Percentiles rank a stretch among this genome's conserved stretches.
phyloP scores from a whole-genome alignment of 2,329 filamentous ascomycete genomes.

The Aspergillus sp. region DNA sequence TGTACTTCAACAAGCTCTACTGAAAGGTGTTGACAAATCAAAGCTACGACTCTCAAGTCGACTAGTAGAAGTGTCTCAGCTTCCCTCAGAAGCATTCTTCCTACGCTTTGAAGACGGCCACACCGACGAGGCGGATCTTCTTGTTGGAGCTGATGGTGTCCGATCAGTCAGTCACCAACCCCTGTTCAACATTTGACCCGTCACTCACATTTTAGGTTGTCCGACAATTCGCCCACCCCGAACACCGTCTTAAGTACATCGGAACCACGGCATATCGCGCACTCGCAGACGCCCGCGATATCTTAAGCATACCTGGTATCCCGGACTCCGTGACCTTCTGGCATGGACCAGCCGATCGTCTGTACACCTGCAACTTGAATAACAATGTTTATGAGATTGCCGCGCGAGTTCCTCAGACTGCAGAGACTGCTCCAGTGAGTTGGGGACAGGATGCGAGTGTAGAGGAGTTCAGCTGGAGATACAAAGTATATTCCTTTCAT shows the following conservation, averaged over 20 bases:
- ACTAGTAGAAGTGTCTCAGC: not conserved
- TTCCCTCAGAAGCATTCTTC: not conserved
- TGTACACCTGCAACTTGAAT: conserved; percentile 17
- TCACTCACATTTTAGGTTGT: conserved; percentile 1
- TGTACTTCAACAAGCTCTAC: conserved; percentile 13
- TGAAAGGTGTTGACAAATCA: conserved; percentile 3
- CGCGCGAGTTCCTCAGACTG: conserved; percentile 4
- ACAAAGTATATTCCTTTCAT: conserved; percentile 2
- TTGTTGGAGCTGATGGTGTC: conserved; percentile 19
- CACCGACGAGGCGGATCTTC: conserved; percentile 11
- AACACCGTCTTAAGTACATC: conserved; percentile 15
- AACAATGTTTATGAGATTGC: conserved; percentile 16
- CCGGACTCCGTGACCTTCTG: conserved; percentile 17
- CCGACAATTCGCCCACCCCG: conserved; percentile 15
- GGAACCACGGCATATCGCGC: conserved; percentile 16
- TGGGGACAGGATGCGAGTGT: conserved; percentile 16
- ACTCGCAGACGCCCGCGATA: conserved; percentile 8
- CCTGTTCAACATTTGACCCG: rapidly evolving
- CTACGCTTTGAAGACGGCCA: conserved; percentile 12
- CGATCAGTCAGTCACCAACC: conserved; percentile 9
- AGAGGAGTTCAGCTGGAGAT: conserved; percentile 13
- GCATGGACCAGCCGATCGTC: conserved; percentile 16
- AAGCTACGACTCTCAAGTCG: conserved; percentile 9
- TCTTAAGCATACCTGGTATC: conserved; percentile 11
- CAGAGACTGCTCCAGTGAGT: conserved; percentile 4